A percentile compares a stretch with the other conserved stretches of the same genome.
phyloP scores from a whole-genome alignment of 2,329 filamentous ascomycete genomes.

The Fusarium dlaminii region DNA sequence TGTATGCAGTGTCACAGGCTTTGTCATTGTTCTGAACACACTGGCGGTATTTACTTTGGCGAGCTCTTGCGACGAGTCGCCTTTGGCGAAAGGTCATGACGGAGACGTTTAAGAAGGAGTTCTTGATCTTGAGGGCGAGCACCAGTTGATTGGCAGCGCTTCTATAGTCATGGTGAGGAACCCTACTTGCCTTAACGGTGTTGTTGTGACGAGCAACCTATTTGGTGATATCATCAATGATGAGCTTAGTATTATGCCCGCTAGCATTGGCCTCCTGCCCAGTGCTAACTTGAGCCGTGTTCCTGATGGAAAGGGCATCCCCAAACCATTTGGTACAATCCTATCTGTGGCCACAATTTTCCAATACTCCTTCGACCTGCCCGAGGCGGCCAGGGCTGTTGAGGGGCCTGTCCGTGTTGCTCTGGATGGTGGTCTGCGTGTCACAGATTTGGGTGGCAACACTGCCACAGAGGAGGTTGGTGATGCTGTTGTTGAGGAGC shows the following conservation, averaged over 20 bases:
- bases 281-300: constrained; percentile 87
- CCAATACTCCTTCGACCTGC: constrained; percentile 86
- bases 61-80: constrained; percentile 93
- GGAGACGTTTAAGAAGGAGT: constrained; percentile 87
- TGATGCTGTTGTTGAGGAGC: constrained; percentile 78
- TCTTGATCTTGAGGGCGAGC: constrained; percentile 82
- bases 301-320: constrained; percentile 77
- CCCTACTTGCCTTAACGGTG: constrained; percentile 84
- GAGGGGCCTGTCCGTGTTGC: constrained; percentile 83
- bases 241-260: constrained; percentile 93
- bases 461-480: constrained; percentile 77
- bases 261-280: constrained; percentile 86
- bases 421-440: constrained; percentile 81
- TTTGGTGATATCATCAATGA: constrained; percentile 97
- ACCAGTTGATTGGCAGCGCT: constrained; percentile 95
- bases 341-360: constrained; percentile 96
- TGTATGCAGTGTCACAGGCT: constrained; percentile 86
- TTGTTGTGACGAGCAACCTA: constrained; percentile 91
- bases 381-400: constrained; percentile 78
- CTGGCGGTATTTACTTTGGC: constrained; percentile 95
- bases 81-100: constrained; percentile 85
- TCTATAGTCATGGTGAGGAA: constrained; percentile 98
- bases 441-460: constrained; percentile 85
- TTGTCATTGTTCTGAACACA: constrained; percentile 92
- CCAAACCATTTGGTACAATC: constrained; percentile 68